phyloP scores from a whole-genome alignment of 805 yeast genomes.

The Kazachstania taianensis region DNA sequence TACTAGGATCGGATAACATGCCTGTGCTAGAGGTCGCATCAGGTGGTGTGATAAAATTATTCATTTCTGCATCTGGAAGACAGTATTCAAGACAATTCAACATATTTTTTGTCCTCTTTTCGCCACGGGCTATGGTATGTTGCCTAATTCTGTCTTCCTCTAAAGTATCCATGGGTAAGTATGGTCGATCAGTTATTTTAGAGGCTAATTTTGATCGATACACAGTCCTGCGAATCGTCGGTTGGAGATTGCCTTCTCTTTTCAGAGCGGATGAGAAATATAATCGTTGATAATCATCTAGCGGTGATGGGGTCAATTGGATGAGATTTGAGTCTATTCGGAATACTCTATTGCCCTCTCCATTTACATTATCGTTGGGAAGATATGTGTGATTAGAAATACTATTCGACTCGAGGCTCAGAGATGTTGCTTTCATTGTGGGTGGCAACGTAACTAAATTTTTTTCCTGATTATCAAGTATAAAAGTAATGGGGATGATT shows the following conservation, averaged over 20 bases:
- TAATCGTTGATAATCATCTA: constrained; percentile 4
- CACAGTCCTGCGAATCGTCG: background rate
- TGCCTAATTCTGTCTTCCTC: background rate
- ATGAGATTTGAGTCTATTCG: constrained; percentile 1
- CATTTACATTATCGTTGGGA: no score
- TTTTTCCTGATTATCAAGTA: no score
- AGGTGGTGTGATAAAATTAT: background rate
- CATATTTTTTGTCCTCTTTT: constrained; percentile 4
- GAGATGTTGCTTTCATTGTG: no score
- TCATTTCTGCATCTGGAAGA: constrained; percentile 14
- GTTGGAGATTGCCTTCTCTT: background rate
- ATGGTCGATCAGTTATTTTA: background rate
- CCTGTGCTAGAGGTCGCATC: no score
- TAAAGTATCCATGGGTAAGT: background rate
- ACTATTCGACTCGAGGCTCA: no score
- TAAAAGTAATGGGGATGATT: no score
- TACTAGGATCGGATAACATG: no score
- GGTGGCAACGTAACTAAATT: no score
- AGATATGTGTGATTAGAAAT: no score
- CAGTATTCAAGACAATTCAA: constrained; percentile 20
- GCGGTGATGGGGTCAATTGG: constrained; percentile 2
- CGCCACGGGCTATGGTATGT: background rate
- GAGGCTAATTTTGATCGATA: background rate
- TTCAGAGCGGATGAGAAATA: background rate
- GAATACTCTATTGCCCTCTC: no score